Evolutionary conservation across 1,139 yeast genomes (phyloP), one percentile per base, ranked within the genome.

Genomic region (Yamadazyma pseudoaaseri): DNA sequence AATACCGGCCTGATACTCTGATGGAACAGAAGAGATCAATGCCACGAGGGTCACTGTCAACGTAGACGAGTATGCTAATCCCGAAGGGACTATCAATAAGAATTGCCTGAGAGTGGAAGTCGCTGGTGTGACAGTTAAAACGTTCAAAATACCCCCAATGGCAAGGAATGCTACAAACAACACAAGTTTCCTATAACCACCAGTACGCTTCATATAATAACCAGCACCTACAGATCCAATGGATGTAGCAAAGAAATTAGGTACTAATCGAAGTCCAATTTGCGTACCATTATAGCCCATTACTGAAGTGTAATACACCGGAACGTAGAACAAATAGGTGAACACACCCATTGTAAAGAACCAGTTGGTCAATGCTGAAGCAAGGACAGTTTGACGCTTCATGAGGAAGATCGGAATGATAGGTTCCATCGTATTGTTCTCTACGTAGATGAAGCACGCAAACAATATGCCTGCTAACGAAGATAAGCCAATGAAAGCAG

Each of bases 181-280:
- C 3, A 75, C 63, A 37, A 81, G 62, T 21, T 53, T 56, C 55
- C 76, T 78, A 59, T 85, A 85, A 31, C 68, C 71, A 3, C 95
- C 95, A 1, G 90, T 81, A 25, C 51, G 56, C 42, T 70, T 77
- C 86, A 85, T 82, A 56, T 80, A 80, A 30, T 68, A 38, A 1
- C 95, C 95, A 9, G 87, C 74, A 13, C 78, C 75, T 16, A 84
- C 63, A 0, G 90, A 81, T 1, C 94, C 94, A 30, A 65, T 35
- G 1, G 87, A 75, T 7, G 79, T 79, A n/a, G 86, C 85, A 33
- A 81, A 55, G 53, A 83, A 83, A 54, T 80, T 82, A 14, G 85
- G 81, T 10, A 80, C 57, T 33, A 81, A 61, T 41, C 89, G 68
- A 40, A 69, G 58, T 3, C 94, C 92, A 34, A 79, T 75, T 38